Conservation (phyloP, 2,329 filamentous ascomycete genomes). For the Rachicladosporium sp. region DNA sequence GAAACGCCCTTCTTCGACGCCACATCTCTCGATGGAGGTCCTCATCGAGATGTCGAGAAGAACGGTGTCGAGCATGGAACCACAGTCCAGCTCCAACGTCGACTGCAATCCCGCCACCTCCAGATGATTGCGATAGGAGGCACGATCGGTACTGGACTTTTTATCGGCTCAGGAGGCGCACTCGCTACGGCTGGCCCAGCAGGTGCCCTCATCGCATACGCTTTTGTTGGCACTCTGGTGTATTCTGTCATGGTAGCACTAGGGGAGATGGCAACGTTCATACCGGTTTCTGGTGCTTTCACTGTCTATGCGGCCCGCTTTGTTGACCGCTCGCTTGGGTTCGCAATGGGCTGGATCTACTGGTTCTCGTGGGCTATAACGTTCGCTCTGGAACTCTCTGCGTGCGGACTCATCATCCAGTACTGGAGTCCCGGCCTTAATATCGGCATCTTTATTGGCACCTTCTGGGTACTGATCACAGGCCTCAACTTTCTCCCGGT, state of each 20-base stretch:
- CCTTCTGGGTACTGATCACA: slow-evolving; percentile 26
- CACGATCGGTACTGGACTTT: slow-evolving; percentile 4
- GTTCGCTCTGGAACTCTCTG: slow-evolving; percentile 27
- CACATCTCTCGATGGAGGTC: no score
- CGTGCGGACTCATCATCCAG: slow-evolving; percentile 26
- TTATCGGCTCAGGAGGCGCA: slow-evolving; percentile 27
- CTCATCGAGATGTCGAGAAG: background rate
- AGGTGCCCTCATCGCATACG: slow-evolving; percentile 32
- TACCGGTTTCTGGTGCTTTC: slow-evolving; percentile 45
- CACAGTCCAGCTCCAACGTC: slow-evolving; percentile 23
- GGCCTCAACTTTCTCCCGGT: slow-evolving; percentile 39
- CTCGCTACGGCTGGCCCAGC: slow-evolving; percentile 28
- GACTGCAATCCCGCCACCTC: slow-evolving; percentile 23
- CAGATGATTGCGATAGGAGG: slow-evolving; percentile 28
- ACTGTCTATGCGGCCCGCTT: slow-evolving; percentile 36
- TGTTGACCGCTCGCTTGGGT: slow-evolving; percentile 32
- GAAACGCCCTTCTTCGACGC: background rate
- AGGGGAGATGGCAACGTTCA: slow-evolving; percentile 50
- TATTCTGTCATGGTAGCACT: slow-evolving; percentile 35
- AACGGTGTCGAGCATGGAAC: slow-evolving; percentile 6
- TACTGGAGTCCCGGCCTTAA: slow-evolving; percentile 30
- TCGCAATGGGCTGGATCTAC: slow-evolving; percentile 37
- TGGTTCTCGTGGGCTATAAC: slow-evolving; percentile 33
- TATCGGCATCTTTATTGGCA: slow-evolving; percentile 25
- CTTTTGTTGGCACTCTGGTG: slow-evolving; percentile 34